phyloP scores from a whole-genome alignment of 768 basidiomycete genomes.

The Cyathus striatus region DNA sequence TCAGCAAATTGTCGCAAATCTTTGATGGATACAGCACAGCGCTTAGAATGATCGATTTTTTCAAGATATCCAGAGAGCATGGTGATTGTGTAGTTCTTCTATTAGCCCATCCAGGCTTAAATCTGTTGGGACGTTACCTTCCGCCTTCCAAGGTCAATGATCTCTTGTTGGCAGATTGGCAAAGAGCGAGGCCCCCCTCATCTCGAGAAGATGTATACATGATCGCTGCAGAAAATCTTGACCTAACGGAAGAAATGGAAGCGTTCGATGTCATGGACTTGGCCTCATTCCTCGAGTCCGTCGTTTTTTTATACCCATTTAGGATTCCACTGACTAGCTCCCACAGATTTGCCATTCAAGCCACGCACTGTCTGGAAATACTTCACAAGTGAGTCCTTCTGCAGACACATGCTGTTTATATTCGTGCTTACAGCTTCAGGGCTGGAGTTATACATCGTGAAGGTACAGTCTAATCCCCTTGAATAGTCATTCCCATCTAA shows the following conservation, averaged over 20 bases:
- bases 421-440: too few species aligned
- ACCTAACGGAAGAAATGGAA: constrained; percentile 47
- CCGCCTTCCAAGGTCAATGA: constrained; percentile 63
- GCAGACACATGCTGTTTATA: background rate
- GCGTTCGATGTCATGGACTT: constrained; percentile 71
- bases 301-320: too few species aligned
- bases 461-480: constrained; percentile 30
- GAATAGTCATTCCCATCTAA: background rate
- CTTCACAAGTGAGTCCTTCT: constrained; percentile 46
- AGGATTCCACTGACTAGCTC: too few species aligned
- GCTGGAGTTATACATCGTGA: constrained; percentile 64
- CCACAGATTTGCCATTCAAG: constrained; percentile 71
- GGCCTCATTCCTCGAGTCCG: constrained; percentile 70
- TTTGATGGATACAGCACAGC: constrained; percentile 49
- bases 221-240: constrained; percentile 40
- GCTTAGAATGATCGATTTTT: constrained; percentile 57
- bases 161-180: constrained; percentile 54
- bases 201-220: constrained; percentile 48
- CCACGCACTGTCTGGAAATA: constrained; percentile 65
- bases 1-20: constrained; percentile 42
- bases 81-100: constrained; percentile 72
- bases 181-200: constrained; percentile 33
- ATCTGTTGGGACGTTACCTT: constrained; percentile 66
- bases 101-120: constrained; percentile 64
- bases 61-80: constrained; percentile 58